A percentile compares a stretch with the other conserved stretches of the same genome.
phyloP scores from a whole-genome alignment of 2,329 filamentous ascomycete species.

The Fusarium marasasianum region DNA sequence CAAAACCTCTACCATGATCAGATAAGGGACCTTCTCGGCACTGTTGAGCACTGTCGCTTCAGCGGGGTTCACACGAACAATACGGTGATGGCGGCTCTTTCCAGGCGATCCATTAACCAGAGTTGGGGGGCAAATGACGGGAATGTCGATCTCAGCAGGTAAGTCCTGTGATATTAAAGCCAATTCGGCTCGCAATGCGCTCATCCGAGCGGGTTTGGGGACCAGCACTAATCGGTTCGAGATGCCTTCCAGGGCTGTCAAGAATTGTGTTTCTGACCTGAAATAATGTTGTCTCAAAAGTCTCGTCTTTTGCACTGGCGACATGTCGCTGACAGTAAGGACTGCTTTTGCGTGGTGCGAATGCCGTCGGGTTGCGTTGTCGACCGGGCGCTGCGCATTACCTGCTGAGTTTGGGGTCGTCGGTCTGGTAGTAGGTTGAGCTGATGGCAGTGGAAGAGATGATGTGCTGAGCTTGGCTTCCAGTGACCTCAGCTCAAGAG shows the following conservation, averaged over 20 bases:
- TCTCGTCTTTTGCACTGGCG: conserved; percentile 72
- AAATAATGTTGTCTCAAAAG: conserved; percentile 85
- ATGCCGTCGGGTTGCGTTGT: conserved; percentile 65
- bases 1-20: conserved; percentile 85
- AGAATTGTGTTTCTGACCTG: conserved; percentile 80
- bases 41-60: conserved; percentile 88
- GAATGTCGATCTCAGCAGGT: conserved; percentile 85
- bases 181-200: conserved; percentile 81
- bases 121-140: conserved; percentile 80
- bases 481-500: conserved; percentile 62
- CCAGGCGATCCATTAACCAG: conserved; percentile 77
- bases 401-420: conserved; percentile 67
- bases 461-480: conserved; percentile 74
- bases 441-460: conserved; percentile 71
- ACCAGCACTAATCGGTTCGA: conserved; percentile 86
- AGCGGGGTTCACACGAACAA: conserved; percentile 83
- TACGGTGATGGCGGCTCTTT: conserved; percentile 81
- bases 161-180: conserved; percentile 83
- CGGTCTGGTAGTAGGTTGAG: conserved; percentile 62
- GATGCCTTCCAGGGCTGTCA: conserved; percentile 83
- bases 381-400: conserved; percentile 55
- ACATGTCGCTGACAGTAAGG: conserved; percentile 69
- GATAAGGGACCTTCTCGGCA: conserved; percentile 84
- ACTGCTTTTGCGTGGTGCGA: conserved; percentile 68
- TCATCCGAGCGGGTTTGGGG: conserved; percentile 82